A percentile compares a stretch with the other conserved stretches of the same genome.
Evolutionary conservation across 75 land plant genomes (phyloP).

Genomic region (Sequoia sempervirens): DNA sequence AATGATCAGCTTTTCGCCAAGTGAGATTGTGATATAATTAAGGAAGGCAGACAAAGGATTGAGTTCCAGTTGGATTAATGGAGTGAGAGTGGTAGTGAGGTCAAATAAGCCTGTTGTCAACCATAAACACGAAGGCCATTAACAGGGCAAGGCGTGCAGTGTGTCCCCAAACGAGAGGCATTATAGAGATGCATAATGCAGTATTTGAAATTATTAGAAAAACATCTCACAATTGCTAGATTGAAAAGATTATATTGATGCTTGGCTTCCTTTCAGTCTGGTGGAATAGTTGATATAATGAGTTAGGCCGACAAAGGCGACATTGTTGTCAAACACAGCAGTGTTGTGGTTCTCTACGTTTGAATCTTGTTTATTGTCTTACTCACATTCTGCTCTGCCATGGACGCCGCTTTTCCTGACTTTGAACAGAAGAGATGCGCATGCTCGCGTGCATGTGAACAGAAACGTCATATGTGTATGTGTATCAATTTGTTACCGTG

Average conservation of each 20-base stretch:
- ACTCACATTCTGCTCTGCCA: not conserved
- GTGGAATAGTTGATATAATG: not conserved
- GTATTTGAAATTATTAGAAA: not conserved
- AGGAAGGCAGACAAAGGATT: too few species aligned
- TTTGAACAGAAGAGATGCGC: constrained; percentile 2
- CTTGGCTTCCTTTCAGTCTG: too few species aligned
- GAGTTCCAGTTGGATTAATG: not conserved
- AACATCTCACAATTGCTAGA: not conserved
- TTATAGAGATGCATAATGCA: not conserved
- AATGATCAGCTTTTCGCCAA: too few species aligned
- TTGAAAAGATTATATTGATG: not conserved
- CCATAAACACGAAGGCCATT: too few species aligned
- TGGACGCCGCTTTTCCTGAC: constrained; percentile 7
- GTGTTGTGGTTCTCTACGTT: not conserved
- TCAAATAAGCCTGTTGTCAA: too few species aligned
- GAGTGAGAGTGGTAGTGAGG: not conserved
- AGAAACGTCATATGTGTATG: not conserved
- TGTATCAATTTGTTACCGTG: not conserved
- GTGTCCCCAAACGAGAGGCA: not conserved
- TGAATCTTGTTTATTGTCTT: not conserved
- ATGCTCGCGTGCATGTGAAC: constrained; percentile 9
- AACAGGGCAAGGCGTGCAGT: not conserved
- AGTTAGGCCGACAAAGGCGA: not conserved
- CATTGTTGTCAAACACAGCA: not conserved
- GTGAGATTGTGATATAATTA: too few species aligned